These are phyloP conservation scores for Syzygium jambos DNA, from an alignment of 345 rosid species.

Conservation along the genomic window DNA sequence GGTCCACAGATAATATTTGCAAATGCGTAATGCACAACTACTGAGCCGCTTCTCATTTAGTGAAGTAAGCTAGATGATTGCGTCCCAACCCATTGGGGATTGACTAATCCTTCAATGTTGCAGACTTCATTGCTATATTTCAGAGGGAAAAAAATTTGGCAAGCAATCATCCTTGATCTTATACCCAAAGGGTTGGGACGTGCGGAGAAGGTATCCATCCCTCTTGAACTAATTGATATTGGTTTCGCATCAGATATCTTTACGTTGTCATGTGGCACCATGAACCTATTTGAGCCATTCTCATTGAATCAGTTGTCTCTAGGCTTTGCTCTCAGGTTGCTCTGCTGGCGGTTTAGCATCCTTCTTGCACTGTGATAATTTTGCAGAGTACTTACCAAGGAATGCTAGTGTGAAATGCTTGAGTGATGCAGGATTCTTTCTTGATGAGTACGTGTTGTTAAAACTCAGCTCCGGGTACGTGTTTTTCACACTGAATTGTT, in stretches of 20 bases:
- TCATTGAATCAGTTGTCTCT: background rate
- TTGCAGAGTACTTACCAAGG: conserved; percentile 47
- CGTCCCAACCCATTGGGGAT: background rate
- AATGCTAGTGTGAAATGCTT: conserved; percentile 75
- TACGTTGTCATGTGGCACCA: background rate
- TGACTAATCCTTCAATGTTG: conserved; percentile 2
- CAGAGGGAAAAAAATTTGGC: conserved; percentile 89
- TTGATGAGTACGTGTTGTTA: conserved; percentile 53
- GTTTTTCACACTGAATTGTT: background rate
- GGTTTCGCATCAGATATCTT: background rate
- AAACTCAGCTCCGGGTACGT: background rate
- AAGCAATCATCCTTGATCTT: conserved; percentile 78
- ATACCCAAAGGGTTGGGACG: conserved; percentile 66
- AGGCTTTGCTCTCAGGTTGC: conserved; percentile 99
- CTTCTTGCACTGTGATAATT: conserved; percentile 70
- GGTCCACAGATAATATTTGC: background rate
- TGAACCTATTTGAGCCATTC: background rate
- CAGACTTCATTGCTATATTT: conserved; percentile 85
- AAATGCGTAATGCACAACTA: background rate
- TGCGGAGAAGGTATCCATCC: conserved; percentile 50
- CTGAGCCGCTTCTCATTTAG: background rate
- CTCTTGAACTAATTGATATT: background rate
- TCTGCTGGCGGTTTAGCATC: conserved; percentile 94
- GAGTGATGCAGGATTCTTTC: conserved; percentile 94
- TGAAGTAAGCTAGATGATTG: background rate